Conservation (phyloP, 805 yeast species). For the Starmerella sp. region DNA sequence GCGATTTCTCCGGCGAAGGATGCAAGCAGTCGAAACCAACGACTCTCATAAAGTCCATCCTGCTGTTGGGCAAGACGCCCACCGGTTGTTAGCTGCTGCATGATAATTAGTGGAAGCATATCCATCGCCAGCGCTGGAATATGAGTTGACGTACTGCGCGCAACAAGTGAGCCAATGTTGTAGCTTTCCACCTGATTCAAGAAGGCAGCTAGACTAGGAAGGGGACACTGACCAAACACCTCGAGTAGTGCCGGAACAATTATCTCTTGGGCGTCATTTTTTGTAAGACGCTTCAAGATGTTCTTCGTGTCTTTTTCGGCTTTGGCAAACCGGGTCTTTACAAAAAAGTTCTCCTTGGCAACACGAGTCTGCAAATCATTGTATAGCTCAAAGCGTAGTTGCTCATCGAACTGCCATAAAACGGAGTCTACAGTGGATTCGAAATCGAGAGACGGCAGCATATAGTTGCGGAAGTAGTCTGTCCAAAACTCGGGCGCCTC, state of each 20-base stretch:
- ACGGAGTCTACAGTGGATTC: not conserved
- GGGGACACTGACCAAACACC: conserved; percentile 13
- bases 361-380: conserved; percentile 12
- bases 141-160: conserved; percentile 1
- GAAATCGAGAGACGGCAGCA: conserved; percentile 18
- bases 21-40: conserved; percentile 18
- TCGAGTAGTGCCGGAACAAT: conserved; percentile 17
- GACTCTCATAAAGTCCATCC: conserved; percentile 15
- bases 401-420: conserved; percentile 1
- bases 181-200: conserved; percentile 21
- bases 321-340: conserved; percentile 11
- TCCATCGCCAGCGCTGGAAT: conserved; percentile 17
- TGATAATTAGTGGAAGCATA: conserved; percentile 16
- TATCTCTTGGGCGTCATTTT: conserved; percentile 9
- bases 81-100: conserved; percentile 17
- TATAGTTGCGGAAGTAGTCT: conserved; percentile 9
- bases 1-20: conserved; percentile 19
- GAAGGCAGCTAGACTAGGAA: conserved; percentile 16
- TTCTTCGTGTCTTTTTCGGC: conserved; percentile 18
- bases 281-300: conserved; percentile 16
- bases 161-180: conserved; percentile 19
- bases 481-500: not conserved
- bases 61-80: conserved; percentile 14
- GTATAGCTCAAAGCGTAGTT: conserved; percentile 12
- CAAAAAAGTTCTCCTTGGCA: conserved; percentile 9